Conservation (phyloP, 441 rosid genomes). For the Macaranga tanarius region DNA sequence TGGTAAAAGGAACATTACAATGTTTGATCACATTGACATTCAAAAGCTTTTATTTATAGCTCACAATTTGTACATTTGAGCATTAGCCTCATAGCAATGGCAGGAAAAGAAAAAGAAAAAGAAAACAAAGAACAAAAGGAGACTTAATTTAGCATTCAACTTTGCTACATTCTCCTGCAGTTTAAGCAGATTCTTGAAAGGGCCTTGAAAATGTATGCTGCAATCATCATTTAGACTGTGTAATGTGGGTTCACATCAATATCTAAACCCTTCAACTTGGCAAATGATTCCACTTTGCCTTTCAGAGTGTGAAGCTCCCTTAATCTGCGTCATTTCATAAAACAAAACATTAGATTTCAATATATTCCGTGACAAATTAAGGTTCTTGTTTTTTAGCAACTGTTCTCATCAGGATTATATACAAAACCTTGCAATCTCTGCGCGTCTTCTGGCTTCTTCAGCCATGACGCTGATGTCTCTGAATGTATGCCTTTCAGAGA, state of each 20-base stretch:
- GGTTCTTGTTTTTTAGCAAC: background rate
- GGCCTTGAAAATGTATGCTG: background rate
- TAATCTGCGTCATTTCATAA: conserved; percentile 43
- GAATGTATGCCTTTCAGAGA: conserved; percentile 58
- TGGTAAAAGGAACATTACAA: background rate
- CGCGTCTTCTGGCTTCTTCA: conserved; percentile 92
- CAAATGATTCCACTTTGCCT: conserved; percentile 94
- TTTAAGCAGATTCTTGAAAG: background rate
- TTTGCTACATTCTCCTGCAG: background rate
- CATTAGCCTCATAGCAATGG: background rate
- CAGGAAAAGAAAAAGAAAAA: background rate
- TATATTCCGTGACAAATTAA: background rate
- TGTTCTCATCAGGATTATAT: background rate
- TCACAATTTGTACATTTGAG: background rate
- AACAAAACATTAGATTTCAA: background rate
- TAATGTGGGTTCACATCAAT: conserved; percentile 84
- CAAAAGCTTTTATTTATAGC: background rate
- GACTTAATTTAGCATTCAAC: background rate
- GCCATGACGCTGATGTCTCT: conserved; percentile 81
- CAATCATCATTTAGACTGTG: conserved; percentile 44
- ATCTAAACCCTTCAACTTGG: conserved; percentile 80
- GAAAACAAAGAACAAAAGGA: background rate
- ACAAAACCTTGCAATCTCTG: conserved; percentile 82
- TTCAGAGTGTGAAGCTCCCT: conserved; percentile 91
- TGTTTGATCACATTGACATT: background rate